Base-by-base conservation (phyloP, 2,329 filamentous ascomycete species). In the Fusarium duplospermum region DNA sequence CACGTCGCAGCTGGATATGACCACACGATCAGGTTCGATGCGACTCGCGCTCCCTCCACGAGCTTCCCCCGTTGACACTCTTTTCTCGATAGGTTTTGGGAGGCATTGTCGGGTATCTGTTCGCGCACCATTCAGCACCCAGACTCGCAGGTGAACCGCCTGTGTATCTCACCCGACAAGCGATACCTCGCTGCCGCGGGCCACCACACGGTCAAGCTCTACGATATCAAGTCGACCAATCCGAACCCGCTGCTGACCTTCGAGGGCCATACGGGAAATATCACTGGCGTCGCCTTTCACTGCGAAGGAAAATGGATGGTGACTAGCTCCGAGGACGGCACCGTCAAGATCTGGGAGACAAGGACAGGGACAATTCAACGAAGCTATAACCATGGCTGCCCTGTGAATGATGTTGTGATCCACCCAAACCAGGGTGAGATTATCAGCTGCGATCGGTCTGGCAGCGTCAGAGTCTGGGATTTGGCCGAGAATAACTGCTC, bases 251-350 rank as follows among this genome's bases (percentile, higher is more conserved):
- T 98, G 27, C 90, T 98, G 79, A 95, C 93, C 22, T 98, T 99
- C 79, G 96, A 98, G 81, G 96, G 96, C 47, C 96, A 99, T 84
- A 96, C 94, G 14, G 94, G 92, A 76, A 99, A 99, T 80, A 93
- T 99, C 81, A 99, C 96, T 0, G 96, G 96, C 50, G 94, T 99
- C 56, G 95, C 95, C 13, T 99, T 99, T 82, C 96, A 99, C 83
- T 98, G 96, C 82, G 96, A 99, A 83, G 95, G 96, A 13, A 99
- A 99, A 85, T 99, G 96, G 96, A 98, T 99, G 94, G 96, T 98
- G 20, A 99, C 96, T 11, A 97, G 93, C 83, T 97, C 94, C 56
- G 96, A 99, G 83, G 96, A 99, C 81, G 94, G 95, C 78, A 97
- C 94, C 1, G 95, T 98, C 80, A 97, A 97, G 87, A 97, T 98